Conservation (phyloP, 1,284 basidiomycete genomes). For the Rhodotorula sp. region DNA sequence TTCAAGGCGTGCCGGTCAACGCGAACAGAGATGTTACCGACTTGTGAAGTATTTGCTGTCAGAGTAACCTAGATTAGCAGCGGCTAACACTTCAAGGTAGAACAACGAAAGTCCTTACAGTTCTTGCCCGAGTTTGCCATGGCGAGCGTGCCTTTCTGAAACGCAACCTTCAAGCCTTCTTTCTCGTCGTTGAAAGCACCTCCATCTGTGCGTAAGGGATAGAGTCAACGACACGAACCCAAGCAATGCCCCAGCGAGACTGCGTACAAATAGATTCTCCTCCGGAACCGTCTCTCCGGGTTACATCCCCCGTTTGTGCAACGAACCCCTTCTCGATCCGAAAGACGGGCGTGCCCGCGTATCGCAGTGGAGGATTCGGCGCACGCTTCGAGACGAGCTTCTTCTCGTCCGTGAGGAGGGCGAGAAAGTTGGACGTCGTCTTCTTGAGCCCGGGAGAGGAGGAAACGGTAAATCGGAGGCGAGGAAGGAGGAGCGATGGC, state of each 20-base stretch:
- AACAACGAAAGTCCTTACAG: conserved; percentile 14
- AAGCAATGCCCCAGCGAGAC: conserved; percentile 13
- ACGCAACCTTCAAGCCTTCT: conserved; percentile 53
- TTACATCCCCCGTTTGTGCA: conserved; percentile 57
- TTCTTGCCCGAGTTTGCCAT: conserved; percentile 58
- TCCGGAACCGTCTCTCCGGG: conserved; percentile 57
- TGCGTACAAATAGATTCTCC: conserved; percentile 53
- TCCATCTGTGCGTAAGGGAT: conserved; percentile 46
- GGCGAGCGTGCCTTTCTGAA: conserved; percentile 53
- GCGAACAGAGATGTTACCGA: background rate
- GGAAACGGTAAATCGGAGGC: conserved; percentile 25
- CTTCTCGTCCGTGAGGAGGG: conserved; percentile 56
- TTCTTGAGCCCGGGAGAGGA: conserved; percentile 52
- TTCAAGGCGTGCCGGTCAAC: too few relatives aligned
- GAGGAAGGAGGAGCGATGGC: conserved; percentile 35
- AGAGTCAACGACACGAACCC: background rate
- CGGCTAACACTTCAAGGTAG: background rate
- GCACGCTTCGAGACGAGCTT: conserved; percentile 54
- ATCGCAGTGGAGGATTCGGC: conserved; percentile 55
- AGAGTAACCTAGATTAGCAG: too few relatives aligned
- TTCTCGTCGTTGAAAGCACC: conserved; percentile 58
- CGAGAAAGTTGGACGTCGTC: conserved; percentile 55
- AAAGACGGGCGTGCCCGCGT: conserved; percentile 54
- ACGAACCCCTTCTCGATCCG: conserved; percentile 56
- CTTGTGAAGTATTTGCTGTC: conserved; percentile 41